Evolutionary conservation across 2,329 filamentous ascomycete species (phyloP).

Genomic region (Fusarium nelsonii): DNA sequence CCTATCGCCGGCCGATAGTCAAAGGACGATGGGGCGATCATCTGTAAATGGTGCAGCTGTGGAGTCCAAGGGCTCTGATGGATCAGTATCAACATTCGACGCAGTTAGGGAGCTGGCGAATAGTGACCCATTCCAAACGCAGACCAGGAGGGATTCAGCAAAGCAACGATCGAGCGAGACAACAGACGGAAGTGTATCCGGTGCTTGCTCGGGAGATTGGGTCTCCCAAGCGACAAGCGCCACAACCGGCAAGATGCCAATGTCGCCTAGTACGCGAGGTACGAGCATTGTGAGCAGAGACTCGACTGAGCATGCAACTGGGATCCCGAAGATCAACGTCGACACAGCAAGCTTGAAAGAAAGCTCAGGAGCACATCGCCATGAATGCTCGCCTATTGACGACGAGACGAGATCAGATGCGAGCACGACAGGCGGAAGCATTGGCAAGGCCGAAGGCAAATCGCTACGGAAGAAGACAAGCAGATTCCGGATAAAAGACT

Average conservation of each 20-base stretch:
- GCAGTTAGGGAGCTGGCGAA: constrained; percentile 61
- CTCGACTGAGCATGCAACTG: constrained; percentile 64
- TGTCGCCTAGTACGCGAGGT: constrained; percentile 74
- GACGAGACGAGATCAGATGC: constrained; percentile 51
- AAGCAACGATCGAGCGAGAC: constrained; percentile 71
- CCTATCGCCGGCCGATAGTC: constrained; percentile 46
- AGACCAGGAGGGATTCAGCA: constrained; percentile 53
- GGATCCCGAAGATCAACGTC: constrained; percentile 57
- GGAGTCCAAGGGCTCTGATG: constrained; percentile 60
- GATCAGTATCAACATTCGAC: constrained; percentile 60
- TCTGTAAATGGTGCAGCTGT: constrained; percentile 38
- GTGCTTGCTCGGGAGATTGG: constrained; percentile 68
- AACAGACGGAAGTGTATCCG: constrained; percentile 70
- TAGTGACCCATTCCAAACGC: constrained; percentile 62
- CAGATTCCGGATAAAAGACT: constrained; percentile 72
- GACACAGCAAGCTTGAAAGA: constrained; percentile 55
- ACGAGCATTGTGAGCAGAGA: constrained; percentile 74
- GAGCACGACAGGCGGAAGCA: constrained; percentile 55
- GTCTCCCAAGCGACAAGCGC: constrained; percentile 73
- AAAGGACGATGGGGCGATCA: constrained; percentile 48
- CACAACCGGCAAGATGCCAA: constrained; percentile 72
- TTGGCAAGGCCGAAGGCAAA: constrained; percentile 62
- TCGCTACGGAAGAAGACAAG: constrained; percentile 72
- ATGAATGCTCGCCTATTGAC: constrained; percentile 44
- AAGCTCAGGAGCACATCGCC: constrained; percentile 43